Evolutionary conservation across 805 yeast species (phyloP).

Genomic region (Kazachstania bromeliacearum): DNA sequence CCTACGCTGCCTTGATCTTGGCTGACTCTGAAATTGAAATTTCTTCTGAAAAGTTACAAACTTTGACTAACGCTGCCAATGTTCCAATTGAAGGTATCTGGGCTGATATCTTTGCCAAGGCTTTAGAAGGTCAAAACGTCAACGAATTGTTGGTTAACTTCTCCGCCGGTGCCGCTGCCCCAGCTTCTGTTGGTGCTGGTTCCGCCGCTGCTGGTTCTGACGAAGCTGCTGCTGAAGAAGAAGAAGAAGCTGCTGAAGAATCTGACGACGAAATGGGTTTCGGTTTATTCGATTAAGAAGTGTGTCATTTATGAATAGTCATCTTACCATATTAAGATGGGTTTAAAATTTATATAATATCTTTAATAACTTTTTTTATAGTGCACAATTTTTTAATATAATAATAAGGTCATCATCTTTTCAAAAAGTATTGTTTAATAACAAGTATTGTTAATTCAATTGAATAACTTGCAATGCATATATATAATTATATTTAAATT

Average conservation of each 20-base stretch:
- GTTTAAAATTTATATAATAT: background rate
- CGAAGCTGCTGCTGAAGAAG: constrained; percentile 51
- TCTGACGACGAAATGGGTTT: constrained; percentile 83
- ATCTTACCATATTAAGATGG: background rate
- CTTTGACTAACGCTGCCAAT: constrained; percentile 69
- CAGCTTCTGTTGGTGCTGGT: constrained; percentile 29
- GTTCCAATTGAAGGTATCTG: constrained; percentile 56
- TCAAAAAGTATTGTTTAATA: background rate
- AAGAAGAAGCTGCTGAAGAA: constrained; percentile 51
- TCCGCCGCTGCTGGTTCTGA: constrained; percentile 38
- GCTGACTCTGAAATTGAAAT: constrained; percentile 95
- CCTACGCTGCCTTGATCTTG: constrained; percentile 96
- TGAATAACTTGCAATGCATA: too few species aligned
- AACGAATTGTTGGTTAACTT: constrained; percentile 51
- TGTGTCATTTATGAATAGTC: too few species aligned
- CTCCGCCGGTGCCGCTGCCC: constrained; percentile 29
- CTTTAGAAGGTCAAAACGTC: constrained; percentile 66
- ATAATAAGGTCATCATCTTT: background rate
- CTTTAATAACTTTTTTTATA: background rate
- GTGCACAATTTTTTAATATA: background rate
- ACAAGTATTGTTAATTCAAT: background rate
- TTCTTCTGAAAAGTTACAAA: constrained; percentile 69
- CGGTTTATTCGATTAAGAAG: constrained; percentile 74
- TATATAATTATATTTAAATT: too few species aligned
- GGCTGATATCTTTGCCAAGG: constrained; percentile 77